Conservation (phyloP, 352 stramenopile species). For the Blastocystis hominis region DNA sequence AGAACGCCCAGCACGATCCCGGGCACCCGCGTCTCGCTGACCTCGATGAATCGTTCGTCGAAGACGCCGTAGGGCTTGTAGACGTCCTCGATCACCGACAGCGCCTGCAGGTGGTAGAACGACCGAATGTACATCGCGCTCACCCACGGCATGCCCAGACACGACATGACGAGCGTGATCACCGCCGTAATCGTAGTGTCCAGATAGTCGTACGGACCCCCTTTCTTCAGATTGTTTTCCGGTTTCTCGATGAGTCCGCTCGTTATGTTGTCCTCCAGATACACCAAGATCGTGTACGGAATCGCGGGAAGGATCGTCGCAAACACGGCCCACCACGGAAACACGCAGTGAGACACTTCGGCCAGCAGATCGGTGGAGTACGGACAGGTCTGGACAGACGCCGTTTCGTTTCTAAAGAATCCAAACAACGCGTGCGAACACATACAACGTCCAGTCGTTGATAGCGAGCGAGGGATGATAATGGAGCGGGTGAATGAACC, state of each 20-base stretch:
- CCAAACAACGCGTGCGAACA: too few species aligned
- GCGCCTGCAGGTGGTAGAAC: neutral
- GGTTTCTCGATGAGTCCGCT: slow-evolving; percentile 14
- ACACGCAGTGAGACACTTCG: neutral
- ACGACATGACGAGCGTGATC: slow-evolving; percentile 38
- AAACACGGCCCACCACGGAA: slow-evolving; percentile 10
- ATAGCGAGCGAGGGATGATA: neutral
- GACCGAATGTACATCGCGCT: slow-evolving; percentile 48
- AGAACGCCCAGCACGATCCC: slow-evolving; percentile 28
- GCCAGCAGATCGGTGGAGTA: neutral
- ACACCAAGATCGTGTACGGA: slow-evolving; percentile 33
- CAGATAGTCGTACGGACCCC: slow-evolving; percentile 35
- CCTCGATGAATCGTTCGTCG: slow-evolving; percentile 10
- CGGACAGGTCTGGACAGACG: neutral
- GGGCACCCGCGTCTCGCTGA: neutral
- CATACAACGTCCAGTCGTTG: slow-evolving; percentile 16
- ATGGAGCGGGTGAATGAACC: slow-evolving; percentile 10
- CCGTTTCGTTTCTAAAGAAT: neutral
- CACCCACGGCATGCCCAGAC: slow-evolving; percentile 18
- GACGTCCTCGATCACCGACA: slow-evolving; percentile 41
- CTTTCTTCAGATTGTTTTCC: slow-evolving; percentile 33
- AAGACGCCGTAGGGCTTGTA: slow-evolving; percentile 46
- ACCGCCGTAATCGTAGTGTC: neutral
- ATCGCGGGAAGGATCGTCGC: slow-evolving; percentile 11
- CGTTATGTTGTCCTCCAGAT: slow-evolving; percentile 38